Conservation (phyloP, 768 basidiomycete genomes). For the Mycena amicta region DNA sequence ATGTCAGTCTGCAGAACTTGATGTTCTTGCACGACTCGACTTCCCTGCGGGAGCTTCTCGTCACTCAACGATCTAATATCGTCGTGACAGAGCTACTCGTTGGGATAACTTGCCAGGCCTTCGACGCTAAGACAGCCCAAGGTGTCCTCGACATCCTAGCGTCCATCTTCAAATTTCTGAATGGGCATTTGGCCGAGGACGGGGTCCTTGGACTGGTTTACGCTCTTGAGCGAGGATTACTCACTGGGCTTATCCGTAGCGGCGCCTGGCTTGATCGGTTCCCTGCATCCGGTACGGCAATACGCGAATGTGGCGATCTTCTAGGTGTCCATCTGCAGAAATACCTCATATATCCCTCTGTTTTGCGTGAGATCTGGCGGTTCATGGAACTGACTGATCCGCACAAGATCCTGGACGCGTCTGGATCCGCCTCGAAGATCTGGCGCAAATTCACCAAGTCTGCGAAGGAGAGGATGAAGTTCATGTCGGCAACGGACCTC, state of each 20-base stretch:
- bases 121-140: conserved; percentile 4
- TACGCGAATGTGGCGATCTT: not conserved
- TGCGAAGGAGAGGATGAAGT: not conserved
- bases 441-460: not conserved
- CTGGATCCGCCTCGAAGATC: not conserved
- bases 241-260: conserved; percentile 3
- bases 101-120: not conserved
- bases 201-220: conserved; percentile 1
- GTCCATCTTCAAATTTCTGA: conserved; percentile 7
- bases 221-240: conserved; percentile 6
- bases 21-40: conserved; percentile 6
- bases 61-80: conserved; percentile 2
- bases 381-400: not conserved
- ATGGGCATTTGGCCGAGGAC: not conserved
- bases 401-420: not conserved
- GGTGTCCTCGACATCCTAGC: not conserved
- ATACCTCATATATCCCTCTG: conserved; percentile 15
- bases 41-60: not conserved
- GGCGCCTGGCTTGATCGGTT: conserved; percentile 7
- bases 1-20: not conserved
- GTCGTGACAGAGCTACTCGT: conserved; percentile 4
- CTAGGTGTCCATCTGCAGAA: conserved; percentile 2
- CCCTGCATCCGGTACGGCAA: not conserved
- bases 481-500: not conserved
- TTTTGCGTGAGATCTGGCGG: conserved; percentile 10